Evolutionary conservation across 1,284 basidiomycete genomes (phyloP).

Genomic region (Neotropicomus parvogracilis): DNA sequence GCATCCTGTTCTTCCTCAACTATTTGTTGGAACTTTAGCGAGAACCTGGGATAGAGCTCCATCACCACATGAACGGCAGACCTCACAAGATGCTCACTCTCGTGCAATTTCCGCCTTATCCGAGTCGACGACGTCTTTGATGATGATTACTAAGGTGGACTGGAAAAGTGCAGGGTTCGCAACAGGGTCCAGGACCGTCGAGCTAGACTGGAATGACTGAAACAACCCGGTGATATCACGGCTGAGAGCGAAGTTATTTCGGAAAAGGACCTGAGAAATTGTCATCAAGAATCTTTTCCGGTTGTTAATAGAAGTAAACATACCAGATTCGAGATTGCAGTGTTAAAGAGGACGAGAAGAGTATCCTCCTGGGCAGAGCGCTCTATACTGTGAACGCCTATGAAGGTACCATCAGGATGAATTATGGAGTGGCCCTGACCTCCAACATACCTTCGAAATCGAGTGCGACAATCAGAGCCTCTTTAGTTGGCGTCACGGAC

Average conservation of each 20-base stretch:
- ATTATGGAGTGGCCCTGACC: too few relatives aligned
- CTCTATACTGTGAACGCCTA: slow-evolving; percentile 62
- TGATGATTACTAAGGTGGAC: slow-evolving; percentile 57
- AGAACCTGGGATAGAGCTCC: slow-evolving; percentile 38
- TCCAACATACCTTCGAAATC: slow-evolving; percentile 54
- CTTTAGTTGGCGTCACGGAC: slow-evolving; percentile 58
- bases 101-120: slow-evolving; percentile 52
- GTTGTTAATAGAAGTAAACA: slow-evolving; percentile 2
- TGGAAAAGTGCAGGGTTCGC: slow-evolving; percentile 57
- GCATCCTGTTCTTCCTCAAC: slow-evolving; percentile 55
- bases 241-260: slow-evolving; percentile 60
- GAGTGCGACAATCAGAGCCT: slow-evolving; percentile 51
- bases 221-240: slow-evolving; percentile 58
- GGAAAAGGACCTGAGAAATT: slow-evolving; percentile 51
- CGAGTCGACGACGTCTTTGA: slow-evolving; percentile 61
- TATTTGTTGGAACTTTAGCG: slow-evolving; percentile 51
- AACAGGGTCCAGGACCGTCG: slow-evolving; percentile 53
- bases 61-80: not conserved
- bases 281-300: not conserved
- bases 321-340: slow-evolving; percentile 60
- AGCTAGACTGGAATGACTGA: slow-evolving; percentile 61
- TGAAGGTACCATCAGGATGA: not conserved
- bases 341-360: slow-evolving; percentile 59
- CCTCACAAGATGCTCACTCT: slow-evolving; percentile 41
- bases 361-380: slow-evolving; percentile 60